Conservation (phyloP, 2,329 filamentous ascomycete species). For the Aspergillus quadricinctus region DNA sequence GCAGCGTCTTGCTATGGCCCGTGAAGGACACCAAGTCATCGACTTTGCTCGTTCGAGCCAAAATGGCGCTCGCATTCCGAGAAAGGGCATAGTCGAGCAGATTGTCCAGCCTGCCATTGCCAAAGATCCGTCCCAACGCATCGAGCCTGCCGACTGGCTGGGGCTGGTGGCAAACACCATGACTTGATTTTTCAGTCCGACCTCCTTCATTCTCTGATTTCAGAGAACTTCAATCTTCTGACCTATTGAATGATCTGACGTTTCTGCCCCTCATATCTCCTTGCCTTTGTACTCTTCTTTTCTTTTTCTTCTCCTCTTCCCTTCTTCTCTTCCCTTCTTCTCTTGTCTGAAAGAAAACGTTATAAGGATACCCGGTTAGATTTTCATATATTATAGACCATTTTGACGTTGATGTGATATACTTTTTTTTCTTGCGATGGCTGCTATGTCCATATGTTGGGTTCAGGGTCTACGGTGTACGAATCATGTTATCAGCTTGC, state of each 20-base stretch:
- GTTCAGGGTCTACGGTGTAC: background rate
- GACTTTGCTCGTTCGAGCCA: conserved; percentile 36
- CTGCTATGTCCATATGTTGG: background rate
- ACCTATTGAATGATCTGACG: too few relatives aligned
- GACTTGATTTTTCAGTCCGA: conserved; percentile 3
- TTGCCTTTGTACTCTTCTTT: conserved; percentile 1
- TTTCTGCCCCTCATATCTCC: background rate
- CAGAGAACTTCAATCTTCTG: too few relatives aligned
- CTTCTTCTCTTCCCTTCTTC: background rate
- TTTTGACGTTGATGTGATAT: background rate
- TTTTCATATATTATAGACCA: conserved; percentile 5
- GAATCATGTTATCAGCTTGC: background rate
- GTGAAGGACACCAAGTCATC: conserved; percentile 41
- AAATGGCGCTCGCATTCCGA: conserved; percentile 36
- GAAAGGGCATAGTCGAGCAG: conserved; percentile 38
- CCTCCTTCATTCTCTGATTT: background rate
- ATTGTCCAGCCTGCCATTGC: conserved; percentile 35
- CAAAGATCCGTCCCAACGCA: conserved; percentile 34
- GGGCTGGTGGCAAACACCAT: conserved; percentile 11
- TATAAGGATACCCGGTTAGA: conserved; percentile 3
- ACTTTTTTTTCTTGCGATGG: conserved; percentile 1
- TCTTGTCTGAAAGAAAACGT: conserved; percentile 3
- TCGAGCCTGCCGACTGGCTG: conserved; percentile 30
- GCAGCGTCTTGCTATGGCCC: conserved; percentile 41
- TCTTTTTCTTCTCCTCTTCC: background rate